Percentiles rank a stretch among this genome's conserved stretches.
Conservation (phyloP, 768 basidiomycete species). For the Leccinum incarnatum region DNA sequence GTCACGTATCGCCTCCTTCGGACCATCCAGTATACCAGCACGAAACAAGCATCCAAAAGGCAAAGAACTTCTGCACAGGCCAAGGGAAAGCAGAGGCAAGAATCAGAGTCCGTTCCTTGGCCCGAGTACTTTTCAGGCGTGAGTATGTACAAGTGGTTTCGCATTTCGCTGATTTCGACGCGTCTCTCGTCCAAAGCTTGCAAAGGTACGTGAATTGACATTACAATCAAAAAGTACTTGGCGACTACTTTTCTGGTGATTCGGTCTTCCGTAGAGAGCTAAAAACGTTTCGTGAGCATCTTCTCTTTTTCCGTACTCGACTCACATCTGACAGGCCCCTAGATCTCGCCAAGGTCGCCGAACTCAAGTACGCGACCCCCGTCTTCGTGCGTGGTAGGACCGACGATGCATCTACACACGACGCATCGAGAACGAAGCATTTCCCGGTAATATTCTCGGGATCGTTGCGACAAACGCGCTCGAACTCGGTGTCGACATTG, state of each 20-base stretch:
- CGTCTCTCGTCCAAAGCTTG: too few relatives aligned
- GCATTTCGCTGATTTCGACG: too few relatives aligned
- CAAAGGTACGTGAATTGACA: too few relatives aligned
- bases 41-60: constrained; percentile 13
- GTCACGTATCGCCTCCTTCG: constrained; percentile 19
- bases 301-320: too few relatives aligned
- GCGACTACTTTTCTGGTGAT: too few relatives aligned
- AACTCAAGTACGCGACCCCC: too few relatives aligned
- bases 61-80: not conserved
- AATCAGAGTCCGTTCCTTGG: constrained; percentile 37
- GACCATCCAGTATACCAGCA: not conserved
- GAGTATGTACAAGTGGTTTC: constrained; percentile 5
- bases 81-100: constrained; percentile 21
- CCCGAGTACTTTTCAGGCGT: constrained; percentile 63
- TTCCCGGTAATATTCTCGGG: constrained; percentile 78
- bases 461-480: constrained; percentile 89
- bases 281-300: too few relatives aligned
- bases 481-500: constrained; percentile 90
- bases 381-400: constrained; percentile 45
- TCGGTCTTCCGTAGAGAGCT: too few relatives aligned
- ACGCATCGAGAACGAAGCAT: constrained; percentile 82
- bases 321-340: too few relatives aligned
- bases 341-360: too few relatives aligned
- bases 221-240: too few relatives aligned
- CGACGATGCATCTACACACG: constrained; percentile 41